Evolutionary conservation across 306 rosid species (phyloP).

Genomic region (Pueraria montana): DNA sequence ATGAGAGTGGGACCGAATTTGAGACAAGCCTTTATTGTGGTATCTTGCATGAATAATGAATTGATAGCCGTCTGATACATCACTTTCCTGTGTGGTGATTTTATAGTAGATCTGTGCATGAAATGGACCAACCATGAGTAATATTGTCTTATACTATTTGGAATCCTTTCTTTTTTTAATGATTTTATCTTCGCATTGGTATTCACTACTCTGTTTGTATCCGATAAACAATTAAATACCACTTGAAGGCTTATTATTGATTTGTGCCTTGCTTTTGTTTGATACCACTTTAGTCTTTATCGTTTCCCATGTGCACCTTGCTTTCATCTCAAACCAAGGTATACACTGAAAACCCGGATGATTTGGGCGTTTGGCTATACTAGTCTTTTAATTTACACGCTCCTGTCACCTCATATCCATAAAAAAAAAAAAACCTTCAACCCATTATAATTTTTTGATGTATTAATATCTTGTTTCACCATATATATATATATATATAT

Average conservation of each 20-base stretch:
- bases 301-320: conserved; percentile 58
- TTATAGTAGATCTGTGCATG: conserved; percentile 42
- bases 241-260: conserved; percentile 20
- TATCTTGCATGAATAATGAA: conserved; percentile 45
- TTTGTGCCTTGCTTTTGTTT: conserved; percentile 44
- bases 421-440: neutral
- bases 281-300: conserved; percentile 23
- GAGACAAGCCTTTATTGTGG: conserved; percentile 48
- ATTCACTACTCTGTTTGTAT: neutral
- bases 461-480: neutral
- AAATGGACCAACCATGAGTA: conserved; percentile 50
- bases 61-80: conserved; percentile 48
- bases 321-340: conserved; percentile 50
- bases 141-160: conserved; percentile 49
- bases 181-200: neutral
- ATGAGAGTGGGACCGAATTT: conserved; percentile 41
- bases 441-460: neutral
- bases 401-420: neutral
- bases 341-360: conserved; percentile 15
- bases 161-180: conserved; percentile 37
- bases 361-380: conserved; percentile 15
- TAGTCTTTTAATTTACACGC: conserved; percentile 10
- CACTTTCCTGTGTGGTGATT: conserved; percentile 55
- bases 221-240: neutral
- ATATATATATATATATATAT: neutral